phyloP scores from a whole-genome alignment of 2,329 filamentous ascomycete genomes.

The Pyrenophora seminiperda region DNA sequence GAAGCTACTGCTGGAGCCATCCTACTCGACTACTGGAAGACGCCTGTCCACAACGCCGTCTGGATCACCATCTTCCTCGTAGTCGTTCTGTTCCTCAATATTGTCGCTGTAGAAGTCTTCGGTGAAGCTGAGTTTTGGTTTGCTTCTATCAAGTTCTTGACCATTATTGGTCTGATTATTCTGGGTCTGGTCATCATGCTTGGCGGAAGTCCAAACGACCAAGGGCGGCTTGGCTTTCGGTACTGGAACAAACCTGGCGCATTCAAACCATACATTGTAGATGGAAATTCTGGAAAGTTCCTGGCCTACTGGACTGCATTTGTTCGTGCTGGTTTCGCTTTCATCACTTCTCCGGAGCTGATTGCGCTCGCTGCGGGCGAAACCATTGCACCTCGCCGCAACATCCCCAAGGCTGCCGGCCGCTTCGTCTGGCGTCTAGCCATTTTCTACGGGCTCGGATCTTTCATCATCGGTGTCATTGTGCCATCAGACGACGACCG shows the following conservation, averaged over 20 bases:
- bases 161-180: constrained; percentile 45
- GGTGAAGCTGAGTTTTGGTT: constrained; percentile 60
- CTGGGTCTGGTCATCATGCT: constrained; percentile 46
- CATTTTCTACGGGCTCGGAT: constrained; percentile 60
- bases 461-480: constrained; percentile 64
- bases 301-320: constrained; percentile 63
- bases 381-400: constrained; percentile 43
- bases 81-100: constrained; percentile 44
- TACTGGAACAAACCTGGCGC: constrained; percentile 73
- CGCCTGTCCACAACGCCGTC: constrained; percentile 38
- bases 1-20: constrained; percentile 44
- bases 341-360: constrained; percentile 48
- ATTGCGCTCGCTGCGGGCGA: constrained; percentile 44
- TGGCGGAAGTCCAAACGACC: constrained; percentile 43
- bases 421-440: constrained; percentile 60
- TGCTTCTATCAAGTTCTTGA: constrained; percentile 56
- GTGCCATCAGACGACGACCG: constrained; percentile 60
- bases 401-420: constrained; percentile 60
- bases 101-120: constrained; percentile 43
- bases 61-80: constrained; percentile 47
- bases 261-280: constrained; percentile 53
- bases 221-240: constrained; percentile 59
- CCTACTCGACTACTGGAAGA: constrained; percentile 45
- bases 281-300: constrained; percentile 64
- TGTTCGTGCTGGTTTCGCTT: constrained; percentile 56